A percentile compares a stretch with the other conserved stretches of the same genome.
Conservation (phyloP, 2,329 filamentous ascomycete species). For the Pseudopithomyces maydicus region DNA sequence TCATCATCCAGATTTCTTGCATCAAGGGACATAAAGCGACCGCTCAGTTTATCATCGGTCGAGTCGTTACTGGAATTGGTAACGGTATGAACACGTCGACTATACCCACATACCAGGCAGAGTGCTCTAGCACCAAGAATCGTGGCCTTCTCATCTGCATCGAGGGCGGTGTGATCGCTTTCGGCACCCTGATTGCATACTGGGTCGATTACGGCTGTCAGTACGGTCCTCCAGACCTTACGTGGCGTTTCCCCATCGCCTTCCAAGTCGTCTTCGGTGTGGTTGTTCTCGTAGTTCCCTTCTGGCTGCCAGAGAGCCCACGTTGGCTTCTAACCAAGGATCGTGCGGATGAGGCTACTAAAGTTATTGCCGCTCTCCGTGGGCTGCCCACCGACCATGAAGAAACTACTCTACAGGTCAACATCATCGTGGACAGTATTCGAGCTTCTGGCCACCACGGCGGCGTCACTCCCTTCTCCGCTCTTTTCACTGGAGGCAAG, state of each 20-base stretch:
- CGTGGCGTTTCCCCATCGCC: conserved; percentile 60
- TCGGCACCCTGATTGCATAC: conserved; percentile 58
- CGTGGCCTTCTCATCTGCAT: conserved; percentile 67
- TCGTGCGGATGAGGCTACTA: conserved; percentile 63
- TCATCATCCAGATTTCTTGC: conserved; percentile 46
- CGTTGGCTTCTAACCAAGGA: conserved; percentile 70
- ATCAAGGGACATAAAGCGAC: conserved; percentile 42
- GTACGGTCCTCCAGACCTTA: conserved; percentile 35
- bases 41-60: conserved; percentile 59
- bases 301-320: conserved; percentile 66
- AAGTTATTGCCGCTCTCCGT: conserved; percentile 57
- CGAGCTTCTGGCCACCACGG: conserved; percentile 48
- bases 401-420: conserved; percentile 64
- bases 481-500: conserved; percentile 65
- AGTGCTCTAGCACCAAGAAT: conserved; percentile 60
- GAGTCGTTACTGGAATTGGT: conserved; percentile 58
- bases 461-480: conserved; percentile 53
- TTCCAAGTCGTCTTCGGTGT: conserved; percentile 59
- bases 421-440: conserved; percentile 68
- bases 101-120: conserved; percentile 60
- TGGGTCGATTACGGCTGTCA: conserved; percentile 49
- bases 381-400: conserved; percentile 56
- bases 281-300: conserved; percentile 62
- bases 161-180: conserved; percentile 58
- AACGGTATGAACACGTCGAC: conserved; percentile 63